Conservation (phyloP, 352 stramenopile genomes). For the Aphanomyces stellatus region DNA sequence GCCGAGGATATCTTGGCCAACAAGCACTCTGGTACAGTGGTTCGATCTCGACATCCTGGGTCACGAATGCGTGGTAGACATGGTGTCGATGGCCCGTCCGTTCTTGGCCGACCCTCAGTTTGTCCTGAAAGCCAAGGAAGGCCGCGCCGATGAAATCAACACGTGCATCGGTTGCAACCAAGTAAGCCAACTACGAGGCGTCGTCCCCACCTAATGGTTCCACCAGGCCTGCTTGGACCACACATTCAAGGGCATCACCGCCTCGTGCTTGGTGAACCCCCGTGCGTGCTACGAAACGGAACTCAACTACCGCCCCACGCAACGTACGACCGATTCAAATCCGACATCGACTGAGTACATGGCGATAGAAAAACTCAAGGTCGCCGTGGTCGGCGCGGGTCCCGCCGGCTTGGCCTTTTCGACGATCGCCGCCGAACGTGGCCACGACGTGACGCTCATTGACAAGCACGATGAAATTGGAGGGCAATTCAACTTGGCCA, state of each 20-base stretch:
- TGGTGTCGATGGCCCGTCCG: constrained; percentile 84
- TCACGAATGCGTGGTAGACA: constrained; percentile 27
- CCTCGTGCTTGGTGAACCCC: constrained; percentile 96
- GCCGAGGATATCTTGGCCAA: constrained; percentile 85
- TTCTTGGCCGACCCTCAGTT: constrained; percentile 95
- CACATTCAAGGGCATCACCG: constrained; percentile 92
- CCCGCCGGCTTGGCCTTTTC: constrained; percentile 91
- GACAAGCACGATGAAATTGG: constrained; percentile 83
- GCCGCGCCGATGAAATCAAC: constrained; percentile 91
- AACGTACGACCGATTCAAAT: constrained; percentile 8
- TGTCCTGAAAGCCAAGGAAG: constrained; percentile 87
- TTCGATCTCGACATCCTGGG: too few relatives aligned
- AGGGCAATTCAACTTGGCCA: constrained; percentile 97
- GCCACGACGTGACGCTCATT: constrained; percentile 92
- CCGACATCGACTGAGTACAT: neutral
- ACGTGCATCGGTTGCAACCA: constrained; percentile 97
- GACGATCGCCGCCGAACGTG: constrained; percentile 76
- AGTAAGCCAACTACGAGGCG: neutral
- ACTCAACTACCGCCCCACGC: constrained; percentile 59
- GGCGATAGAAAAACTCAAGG: constrained; percentile 20
- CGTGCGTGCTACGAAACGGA: constrained; percentile 92
- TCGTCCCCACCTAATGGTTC: constrained; percentile 20
- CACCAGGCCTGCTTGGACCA: constrained; percentile 95
- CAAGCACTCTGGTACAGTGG: constrained; percentile 47
- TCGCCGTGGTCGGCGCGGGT: constrained; percentile 91